Conservation (phyloP, 1,139 yeast species). For the Pneumocystis oryctolagi region DNA sequence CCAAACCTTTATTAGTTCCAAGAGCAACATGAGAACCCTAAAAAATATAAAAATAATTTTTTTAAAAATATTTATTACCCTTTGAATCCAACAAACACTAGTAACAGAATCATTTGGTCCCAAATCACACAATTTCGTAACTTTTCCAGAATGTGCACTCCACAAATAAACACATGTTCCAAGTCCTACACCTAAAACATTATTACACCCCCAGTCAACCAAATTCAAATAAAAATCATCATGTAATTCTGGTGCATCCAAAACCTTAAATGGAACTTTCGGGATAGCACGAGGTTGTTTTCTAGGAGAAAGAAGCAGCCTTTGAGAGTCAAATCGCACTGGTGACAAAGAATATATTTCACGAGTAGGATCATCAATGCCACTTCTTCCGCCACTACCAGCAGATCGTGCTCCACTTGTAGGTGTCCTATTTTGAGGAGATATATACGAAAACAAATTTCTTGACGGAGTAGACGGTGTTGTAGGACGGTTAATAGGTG, state of each 20-base stretch:
- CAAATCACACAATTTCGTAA: constrained; percentile 62
- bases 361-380: constrained; percentile 35
- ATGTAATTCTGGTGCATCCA: constrained; percentile 90
- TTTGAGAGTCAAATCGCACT: constrained; percentile 76
- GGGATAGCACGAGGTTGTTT: constrained; percentile 56
- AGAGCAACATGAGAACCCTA: constrained; percentile 52
- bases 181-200: constrained; percentile 76
- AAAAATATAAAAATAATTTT: constrained; percentile 37
- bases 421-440: constrained; percentile 35
- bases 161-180: constrained; percentile 80
- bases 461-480: constrained; percentile 30
- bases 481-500: constrained; percentile 5
- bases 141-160: constrained; percentile 79
- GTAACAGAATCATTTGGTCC: constrained; percentile 51
- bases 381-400: constrained; percentile 32
- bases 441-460: constrained; percentile 56
- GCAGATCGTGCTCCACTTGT: constrained; percentile 10
- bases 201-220: constrained; percentile 92
- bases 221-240: constrained; percentile 87
- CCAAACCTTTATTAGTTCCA: constrained; percentile 75
- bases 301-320: constrained; percentile 62
- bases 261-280: constrained; percentile 78
- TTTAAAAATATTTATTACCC: no score
- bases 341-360: constrained; percentile 74
- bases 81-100: constrained; percentile 68